Evolutionary conservation across 2,329 filamentous ascomycete species (phyloP).

Genomic region (Teratosphaeria zuluensis): DNA sequence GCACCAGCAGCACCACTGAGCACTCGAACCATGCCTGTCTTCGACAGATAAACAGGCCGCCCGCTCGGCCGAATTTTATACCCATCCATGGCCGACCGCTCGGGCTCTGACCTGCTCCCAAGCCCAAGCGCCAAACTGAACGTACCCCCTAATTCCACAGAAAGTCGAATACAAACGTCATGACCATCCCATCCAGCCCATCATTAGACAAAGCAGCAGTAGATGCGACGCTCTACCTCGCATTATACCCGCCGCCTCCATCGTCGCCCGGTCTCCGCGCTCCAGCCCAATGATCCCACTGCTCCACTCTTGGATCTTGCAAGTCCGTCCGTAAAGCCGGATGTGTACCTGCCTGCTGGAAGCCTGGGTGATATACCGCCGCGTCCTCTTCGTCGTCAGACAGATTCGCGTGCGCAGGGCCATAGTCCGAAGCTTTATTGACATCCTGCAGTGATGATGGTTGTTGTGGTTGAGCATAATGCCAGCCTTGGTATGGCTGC

Average conservation of each 20-base stretch:
- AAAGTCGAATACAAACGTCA: neutral
- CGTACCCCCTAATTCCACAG: neutral
- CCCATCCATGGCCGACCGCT: neutral
- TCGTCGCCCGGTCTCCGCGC: neutral
- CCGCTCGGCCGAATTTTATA: neutral
- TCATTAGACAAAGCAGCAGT: neutral
- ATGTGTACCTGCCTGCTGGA: slow-evolving; percentile 1
- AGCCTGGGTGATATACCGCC: slow-evolving; percentile 16
- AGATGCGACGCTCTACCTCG: neutral
- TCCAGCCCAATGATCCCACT: slow-evolving; percentile 8
- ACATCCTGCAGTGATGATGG: neutral
- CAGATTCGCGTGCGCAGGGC: neutral
- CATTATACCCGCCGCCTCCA: neutral
- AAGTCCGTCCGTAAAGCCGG: slow-evolving; percentile 2
- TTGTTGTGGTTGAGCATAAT: neutral
- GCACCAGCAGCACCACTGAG: no score
- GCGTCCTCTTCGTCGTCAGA: slow-evolving; percentile 9
- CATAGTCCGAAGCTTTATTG: neutral
- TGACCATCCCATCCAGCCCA: neutral
- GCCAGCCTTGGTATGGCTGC: neutral
- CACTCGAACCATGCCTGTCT: no score
- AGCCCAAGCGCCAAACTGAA: neutral
- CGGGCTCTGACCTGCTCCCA: neutral
- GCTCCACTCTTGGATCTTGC: slow-evolving; percentile 1
- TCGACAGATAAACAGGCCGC: neutral